Conservation (phyloP, 805 yeast species). For the Starmera amethionina region DNA sequence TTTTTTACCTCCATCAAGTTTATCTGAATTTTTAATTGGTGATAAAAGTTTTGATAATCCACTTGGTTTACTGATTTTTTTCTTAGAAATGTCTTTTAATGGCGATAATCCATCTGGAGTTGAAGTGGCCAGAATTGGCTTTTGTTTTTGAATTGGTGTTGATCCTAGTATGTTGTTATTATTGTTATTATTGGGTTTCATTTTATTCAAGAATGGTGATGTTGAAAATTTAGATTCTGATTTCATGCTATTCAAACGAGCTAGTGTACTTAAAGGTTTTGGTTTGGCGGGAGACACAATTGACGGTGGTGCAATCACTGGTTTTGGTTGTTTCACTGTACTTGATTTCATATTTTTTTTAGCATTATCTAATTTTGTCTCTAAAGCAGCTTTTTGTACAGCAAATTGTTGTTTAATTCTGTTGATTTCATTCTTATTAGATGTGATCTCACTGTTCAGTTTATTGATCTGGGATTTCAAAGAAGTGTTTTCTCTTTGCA, state of each 20-base stretch:
- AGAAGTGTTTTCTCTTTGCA: conserved; percentile 21
- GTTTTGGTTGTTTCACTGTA: conserved; percentile 11
- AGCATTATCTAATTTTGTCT: conserved; percentile 24
- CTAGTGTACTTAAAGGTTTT: conserved; percentile 2
- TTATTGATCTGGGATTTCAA: conserved; percentile 25
- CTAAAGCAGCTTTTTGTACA: conserved; percentile 23
- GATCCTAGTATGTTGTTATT: conserved; percentile 6
- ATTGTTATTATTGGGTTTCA: not conserved
- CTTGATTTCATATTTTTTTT: conserved; percentile 19
- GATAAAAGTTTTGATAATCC: conserved; percentile 16
- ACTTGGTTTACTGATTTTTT: conserved; percentile 10
- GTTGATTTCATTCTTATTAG: conserved; percentile 20
- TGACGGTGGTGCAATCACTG: conserved; percentile 2
- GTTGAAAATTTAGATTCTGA: conserved; percentile 11
- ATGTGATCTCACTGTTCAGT: conserved; percentile 22
- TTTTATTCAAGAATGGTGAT: conserved; percentile 13
- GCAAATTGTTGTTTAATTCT: conserved; percentile 21
- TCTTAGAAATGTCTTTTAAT: conserved; percentile 9
- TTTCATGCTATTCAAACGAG: conserved; percentile 1
- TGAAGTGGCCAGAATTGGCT: conserved; percentile 14
- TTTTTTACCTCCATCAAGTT: conserved; percentile 3
- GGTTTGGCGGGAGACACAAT: conserved; percentile 9
- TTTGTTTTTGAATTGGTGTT: conserved; percentile 5
- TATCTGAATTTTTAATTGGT: conserved; percentile 4
- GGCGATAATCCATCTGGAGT: conserved; percentile 18